Evolutionary conservation across 2,329 filamentous ascomycete genomes (phyloP), one percentile per base, ranked within the genome.

Genomic region (Diaporthe ampelina): DNA sequence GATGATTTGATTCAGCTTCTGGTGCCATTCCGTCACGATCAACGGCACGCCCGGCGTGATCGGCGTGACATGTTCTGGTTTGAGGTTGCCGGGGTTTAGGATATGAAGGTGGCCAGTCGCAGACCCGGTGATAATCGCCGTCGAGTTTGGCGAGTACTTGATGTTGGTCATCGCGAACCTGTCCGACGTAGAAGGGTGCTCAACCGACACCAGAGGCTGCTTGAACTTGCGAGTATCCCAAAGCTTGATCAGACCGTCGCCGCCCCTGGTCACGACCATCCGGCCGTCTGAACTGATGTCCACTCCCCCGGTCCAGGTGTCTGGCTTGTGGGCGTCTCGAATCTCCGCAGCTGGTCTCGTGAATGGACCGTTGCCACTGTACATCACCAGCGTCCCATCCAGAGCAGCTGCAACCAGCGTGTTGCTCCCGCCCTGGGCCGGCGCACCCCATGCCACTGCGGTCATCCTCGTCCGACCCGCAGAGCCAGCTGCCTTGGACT

Each of bases 171-270:
- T 95, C 0, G 94, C 91, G 81, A 94, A 97, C 79, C 95, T 92
- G 74, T 92, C 91, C 1, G 95, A 96, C 19, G 94, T 97, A 0
- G 96, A 97, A 1, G 90, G 84, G 82, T 98, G 95, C 8, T 92
- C 86, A 21, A 94, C 91, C 1, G 92, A 94, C 63, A 95, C 94
- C 19, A 99, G 89, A 5, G 97, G 95, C 73, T 93, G 88, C 82
- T 97, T 98, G 87, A 99, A 97, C 81, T 98, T 98, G 74, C 97
- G 91, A 4, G 93, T 97, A 82, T 99, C 97, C 97, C 97, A 99
- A 2, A 98, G 88, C 85, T 98, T 98, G 83, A 99, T 96, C 2
- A 94, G 89, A 81, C 97, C 91, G 83, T 99, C 97, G 68, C 95
- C 96, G 72, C 97, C 97, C 78, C 95, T 89, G 0, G 95, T 98